Percentiles rank a stretch among this genome's conserved stretches.
Conservation (phyloP, 2,329 filamentous ascomycete species). For the Onygenales sp. region DNA sequence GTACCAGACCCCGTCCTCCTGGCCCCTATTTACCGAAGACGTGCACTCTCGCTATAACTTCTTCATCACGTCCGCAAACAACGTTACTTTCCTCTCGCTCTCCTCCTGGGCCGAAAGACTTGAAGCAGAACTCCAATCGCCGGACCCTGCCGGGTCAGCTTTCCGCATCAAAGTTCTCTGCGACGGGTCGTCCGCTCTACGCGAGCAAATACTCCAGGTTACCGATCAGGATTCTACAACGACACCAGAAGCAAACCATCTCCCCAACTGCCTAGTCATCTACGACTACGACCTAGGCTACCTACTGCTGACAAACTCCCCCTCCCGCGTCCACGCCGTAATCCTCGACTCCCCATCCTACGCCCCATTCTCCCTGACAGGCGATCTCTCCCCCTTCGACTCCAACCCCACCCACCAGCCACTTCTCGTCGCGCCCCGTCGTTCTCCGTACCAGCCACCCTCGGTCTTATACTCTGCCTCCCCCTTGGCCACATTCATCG, state of each 20-base stretch:
- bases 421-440: conserved; percentile 20
- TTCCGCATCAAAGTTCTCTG: conserved; percentile 50
- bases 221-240: conserved; percentile 18
- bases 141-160: conserved; percentile 41
- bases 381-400: conserved; percentile 19
- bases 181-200: conserved; percentile 39
- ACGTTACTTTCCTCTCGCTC: conserved; percentile 47
- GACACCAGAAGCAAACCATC: conserved; percentile 22
- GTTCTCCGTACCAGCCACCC: conserved; percentile 34
- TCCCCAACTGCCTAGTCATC: conserved; percentile 43
- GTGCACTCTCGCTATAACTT: conserved; percentile 48
- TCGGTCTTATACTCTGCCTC: conserved; percentile 30
- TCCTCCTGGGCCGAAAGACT: conserved; percentile 47
- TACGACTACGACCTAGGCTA: conserved; percentile 50
- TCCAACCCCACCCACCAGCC: conserved; percentile 17
- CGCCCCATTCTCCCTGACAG: conserved; percentile 19
- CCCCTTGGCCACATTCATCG: conserved; percentile 31
- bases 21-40: conserved; percentile 49
- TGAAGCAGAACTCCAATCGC: conserved; percentile 46
- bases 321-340: conserved; percentile 41
- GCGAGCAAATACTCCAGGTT: conserved; percentile 39
- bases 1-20: conserved; percentile 22
- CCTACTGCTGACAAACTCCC: conserved; percentile 43
- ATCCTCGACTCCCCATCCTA: conserved; percentile 40
- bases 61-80: conserved; percentile 47